Evolutionary conservation across 768 basidiomycete genomes (phyloP), one percentile per base, ranked within the genome.

Genomic region (Calocera cornea): DNA sequence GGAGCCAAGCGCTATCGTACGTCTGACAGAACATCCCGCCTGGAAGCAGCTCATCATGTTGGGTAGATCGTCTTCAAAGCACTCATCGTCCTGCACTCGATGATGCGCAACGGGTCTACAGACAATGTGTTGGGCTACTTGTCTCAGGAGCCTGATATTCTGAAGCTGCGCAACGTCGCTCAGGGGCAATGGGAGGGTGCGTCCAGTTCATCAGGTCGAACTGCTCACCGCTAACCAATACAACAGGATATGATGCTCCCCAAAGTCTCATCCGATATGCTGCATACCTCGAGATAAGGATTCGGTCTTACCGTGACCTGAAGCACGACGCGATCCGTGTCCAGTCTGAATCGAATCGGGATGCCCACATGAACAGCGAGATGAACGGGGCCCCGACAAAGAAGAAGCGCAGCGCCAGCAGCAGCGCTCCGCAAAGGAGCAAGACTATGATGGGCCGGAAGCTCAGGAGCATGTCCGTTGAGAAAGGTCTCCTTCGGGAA

Each of bases 31-130:
- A 68, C 54, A 14, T 29, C 50, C n/a, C n/a, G 16, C 29, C 27
- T 7, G 14, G 5, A 34, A 40, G 8, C 7, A 10, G 36, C 41
- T 64, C 44, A 64, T 7, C 34, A 17, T 36, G 19, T 7, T 12
- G 33, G 24, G 1, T 72, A 97, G 94, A 83, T 98, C 71, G 94
- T 92, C n/a, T 97, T 98, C 85, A 99, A 99, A 75, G 93, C 94
- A 0, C 80, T 98, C 71, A 88, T 99, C 72, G 92, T 95, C 2
- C 80, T 98, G 7, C 97, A 99, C 75, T 92, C 87, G 34, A 93
- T 99, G 91, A 90, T 98, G 75, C 86, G 97, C 31, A 92, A 91
- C 69, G 97, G 97, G n/a, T 83, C 90, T 1, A 97, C 95, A 5
- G 94, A 98, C 80, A 92, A 94, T 74, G 84, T 97, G 14, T 83